Base-by-base conservation (phyloP, 495 filamentous ascomycete genomes). In the Penicillium samsonianum region DNA sequence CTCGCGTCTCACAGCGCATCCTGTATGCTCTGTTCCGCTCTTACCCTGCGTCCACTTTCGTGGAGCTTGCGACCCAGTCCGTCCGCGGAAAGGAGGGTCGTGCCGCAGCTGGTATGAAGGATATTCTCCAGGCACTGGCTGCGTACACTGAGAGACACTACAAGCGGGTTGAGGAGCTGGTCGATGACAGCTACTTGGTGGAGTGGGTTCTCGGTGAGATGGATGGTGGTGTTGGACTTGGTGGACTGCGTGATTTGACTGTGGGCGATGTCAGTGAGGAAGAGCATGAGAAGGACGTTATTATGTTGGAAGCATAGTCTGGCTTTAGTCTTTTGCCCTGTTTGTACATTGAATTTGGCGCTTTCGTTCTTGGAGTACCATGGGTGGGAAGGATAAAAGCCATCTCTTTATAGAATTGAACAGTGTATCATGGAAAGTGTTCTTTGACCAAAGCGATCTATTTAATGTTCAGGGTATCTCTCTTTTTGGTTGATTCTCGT, bases 91-190 rank as follows among this genome's bases (percentile, higher is more conserved):
- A 63, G 49, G 64, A 68, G 52, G 54, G 63, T 42, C 69, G 65
- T 58, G 82, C 82, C 1, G 80, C 84, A 37, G 87, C 83, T 55
- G 87, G 86, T 45, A 63, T 92, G 64, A 90, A 86, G 70, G 91
- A 96, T 63, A 87, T 97, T 33, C 69, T 96, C 51, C 87, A 90
- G 65, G 95, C 84, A 17, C 72, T 99, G 58, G 83, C 81, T 66
- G 86, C 86, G 9, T 98, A 99, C 67, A 96, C 91, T 0, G 90
- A 97, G 78, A 80, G 91, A 60, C 94, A 98, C 69, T 96, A 94
- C 65, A 85, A 84, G 67, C 80, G 92, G 48, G 78, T 93, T 58
- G 92, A 96, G 67, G 90, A 92, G 62, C 75, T 96, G 50, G 82
- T 88, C n/a, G 92, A 97, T 71, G 93, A 97, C 74, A 95, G 91